phyloP scores from a whole-genome alignment of 495 filamentous ascomycete genomes.

The Penicillium soppii region DNA sequence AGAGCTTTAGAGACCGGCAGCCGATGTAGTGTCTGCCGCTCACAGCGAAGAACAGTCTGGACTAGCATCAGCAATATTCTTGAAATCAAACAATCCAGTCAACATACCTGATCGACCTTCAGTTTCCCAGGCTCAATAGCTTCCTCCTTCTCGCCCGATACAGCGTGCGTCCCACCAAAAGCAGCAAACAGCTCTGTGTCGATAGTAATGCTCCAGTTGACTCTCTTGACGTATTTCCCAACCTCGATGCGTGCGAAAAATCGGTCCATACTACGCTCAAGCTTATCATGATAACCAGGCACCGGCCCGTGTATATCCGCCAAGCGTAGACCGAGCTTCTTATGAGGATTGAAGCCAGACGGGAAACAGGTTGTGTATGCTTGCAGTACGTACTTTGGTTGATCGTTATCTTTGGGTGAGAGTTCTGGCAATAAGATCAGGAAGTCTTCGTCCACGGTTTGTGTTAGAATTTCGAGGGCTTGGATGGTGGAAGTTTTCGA shows the following conservation, averaged over 20 bases:
- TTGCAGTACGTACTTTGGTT: constrained; percentile 55
- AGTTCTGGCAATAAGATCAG: constrained; percentile 63
- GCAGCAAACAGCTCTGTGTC: constrained; percentile 55
- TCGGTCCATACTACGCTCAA: constrained; percentile 74
- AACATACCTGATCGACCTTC: constrained; percentile 48
- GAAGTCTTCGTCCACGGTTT: constrained; percentile 53
- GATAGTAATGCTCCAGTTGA: constrained; percentile 66
- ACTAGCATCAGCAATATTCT: constrained; percentile 1
- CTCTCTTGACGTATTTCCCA: constrained; percentile 37
- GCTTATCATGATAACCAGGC: constrained; percentile 66
- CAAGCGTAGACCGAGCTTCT: constrained; percentile 63
- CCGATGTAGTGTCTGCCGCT: constrained; percentile 76
- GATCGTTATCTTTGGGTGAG: background rate
- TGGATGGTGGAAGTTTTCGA: constrained; percentile 16
- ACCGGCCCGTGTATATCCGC: constrained; percentile 69
- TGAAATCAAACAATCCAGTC: background rate
- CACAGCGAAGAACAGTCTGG: constrained; percentile 62
- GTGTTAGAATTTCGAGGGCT: constrained; percentile 17
- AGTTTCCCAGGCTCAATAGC: constrained; percentile 42
- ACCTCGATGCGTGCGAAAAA: constrained; percentile 59
- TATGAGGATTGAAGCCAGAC: constrained; percentile 63
- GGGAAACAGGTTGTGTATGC: constrained; percentile 74
- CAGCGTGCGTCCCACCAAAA: constrained; percentile 37
- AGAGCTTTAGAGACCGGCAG: constrained; percentile 64
- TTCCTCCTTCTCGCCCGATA: constrained; percentile 41